Conservation (phyloP, 306 rosid species). For the Medicago ruthenica region DNA sequence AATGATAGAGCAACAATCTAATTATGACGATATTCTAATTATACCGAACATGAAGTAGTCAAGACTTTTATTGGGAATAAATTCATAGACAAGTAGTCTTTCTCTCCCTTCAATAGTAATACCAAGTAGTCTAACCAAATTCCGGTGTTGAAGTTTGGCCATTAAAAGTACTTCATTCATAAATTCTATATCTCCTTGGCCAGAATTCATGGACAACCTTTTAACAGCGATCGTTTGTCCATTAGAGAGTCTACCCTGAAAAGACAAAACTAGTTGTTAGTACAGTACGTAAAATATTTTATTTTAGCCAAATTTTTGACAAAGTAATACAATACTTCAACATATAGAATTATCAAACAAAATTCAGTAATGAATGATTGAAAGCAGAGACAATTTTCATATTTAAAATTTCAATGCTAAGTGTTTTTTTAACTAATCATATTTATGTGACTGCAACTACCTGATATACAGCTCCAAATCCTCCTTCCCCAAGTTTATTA, state of each 20-base stretch:
- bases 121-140: background rate
- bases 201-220: background rate
- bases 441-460: conserved; percentile 34
- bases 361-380: too few species aligned
- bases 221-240: background rate
- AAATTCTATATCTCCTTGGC: background rate
- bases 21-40: background rate
- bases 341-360: too few species aligned
- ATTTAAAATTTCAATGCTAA: too few species aligned
- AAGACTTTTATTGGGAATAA: background rate
- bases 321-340: too few species aligned
- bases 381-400: too few species aligned
- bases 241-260: background rate
- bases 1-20: background rate
- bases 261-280: background rate
- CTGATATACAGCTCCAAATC: conserved; percentile 15
- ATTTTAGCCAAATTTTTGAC: background rate
- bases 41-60: background rate
- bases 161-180: background rate
- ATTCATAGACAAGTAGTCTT: background rate
- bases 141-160: background rate
- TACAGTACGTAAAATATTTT: too few species aligned
- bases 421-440: background rate
- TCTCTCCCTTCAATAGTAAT: background rate
- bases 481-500: conserved; percentile 9